These are phyloP conservation scores for Psilocybe sp. DNA, from an alignment of 768 basidiomycete genomes.

Conservation along the genomic window DNA sequence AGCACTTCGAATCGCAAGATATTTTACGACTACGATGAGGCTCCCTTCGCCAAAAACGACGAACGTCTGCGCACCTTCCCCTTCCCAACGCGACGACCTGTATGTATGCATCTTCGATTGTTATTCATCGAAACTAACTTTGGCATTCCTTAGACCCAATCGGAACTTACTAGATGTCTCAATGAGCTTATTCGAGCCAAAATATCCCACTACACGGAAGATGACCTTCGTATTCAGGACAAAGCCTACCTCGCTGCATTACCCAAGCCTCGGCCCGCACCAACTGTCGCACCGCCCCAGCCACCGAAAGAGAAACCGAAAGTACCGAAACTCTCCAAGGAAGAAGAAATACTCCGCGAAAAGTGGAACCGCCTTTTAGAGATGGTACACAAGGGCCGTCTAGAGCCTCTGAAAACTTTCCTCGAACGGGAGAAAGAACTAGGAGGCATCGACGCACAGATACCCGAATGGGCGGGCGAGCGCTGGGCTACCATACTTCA, in stretches of 20 bases:
- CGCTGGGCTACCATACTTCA: conserved; percentile 70
- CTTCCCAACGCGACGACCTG: conserved; percentile 94
- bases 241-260: conserved; percentile 87
- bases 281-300: conserved; percentile 32
- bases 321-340: conserved; percentile 64
- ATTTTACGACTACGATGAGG: conserved; percentile 87
- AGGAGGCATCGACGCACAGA: conserved; percentile 55
- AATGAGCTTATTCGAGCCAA: conserved; percentile 84
- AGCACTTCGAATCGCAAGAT: conserved; percentile 84
- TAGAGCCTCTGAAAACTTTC: conserved; percentile 79
- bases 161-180: conserved; percentile 85
- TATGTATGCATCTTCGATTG: conserved; percentile 35
- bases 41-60: conserved; percentile 76
- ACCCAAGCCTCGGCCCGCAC: conserved; percentile 69
- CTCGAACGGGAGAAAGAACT: conserved; percentile 72
- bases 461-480: conserved; percentile 74
- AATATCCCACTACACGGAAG: conserved; percentile 82
- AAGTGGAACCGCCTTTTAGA: conserved; percentile 85
- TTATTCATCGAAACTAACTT: neutral
- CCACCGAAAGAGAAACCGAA: conserved; percentile 43
- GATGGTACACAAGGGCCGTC: conserved; percentile 82
- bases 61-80: conserved; percentile 86
- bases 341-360: conserved; percentile 76
- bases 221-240: conserved; percentile 80
- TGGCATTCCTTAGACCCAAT: conserved; percentile 65